phyloP scores from a whole-genome alignment of 371 early-diverging fungal species.

The Thermomucor indicae-seudaticae region DNA sequence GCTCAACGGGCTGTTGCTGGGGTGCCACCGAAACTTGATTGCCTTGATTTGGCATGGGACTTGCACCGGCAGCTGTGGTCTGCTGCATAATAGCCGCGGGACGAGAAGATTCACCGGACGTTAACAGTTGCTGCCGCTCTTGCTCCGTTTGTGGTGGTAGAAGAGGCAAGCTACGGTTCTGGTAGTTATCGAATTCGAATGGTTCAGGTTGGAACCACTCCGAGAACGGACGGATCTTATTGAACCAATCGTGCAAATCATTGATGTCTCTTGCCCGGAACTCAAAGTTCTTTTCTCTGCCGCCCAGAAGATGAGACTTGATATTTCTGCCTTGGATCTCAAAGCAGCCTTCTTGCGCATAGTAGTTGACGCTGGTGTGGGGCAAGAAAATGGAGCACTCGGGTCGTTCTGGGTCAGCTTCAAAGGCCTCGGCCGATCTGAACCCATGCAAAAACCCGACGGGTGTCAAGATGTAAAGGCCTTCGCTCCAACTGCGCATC shows the following conservation, averaged over 20 bases:
- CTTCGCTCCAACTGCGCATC: constrained; percentile 27
- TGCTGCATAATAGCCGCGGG: no score
- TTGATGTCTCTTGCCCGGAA: constrained; percentile 12
- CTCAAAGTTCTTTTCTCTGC: constrained; percentile 16
- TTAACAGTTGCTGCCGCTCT: not conserved
- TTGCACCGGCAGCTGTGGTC: no score
- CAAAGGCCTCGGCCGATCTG: constrained; percentile 29
- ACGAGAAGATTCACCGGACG: no score
- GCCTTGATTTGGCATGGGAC: no score
- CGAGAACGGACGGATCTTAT: constrained; percentile 6
- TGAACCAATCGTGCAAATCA: constrained; percentile 22
- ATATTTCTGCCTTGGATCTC: constrained; percentile 23
- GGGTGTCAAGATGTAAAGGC: constrained; percentile 39
- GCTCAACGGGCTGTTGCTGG: no score
- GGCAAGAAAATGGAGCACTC: constrained; percentile 33
- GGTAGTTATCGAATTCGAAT: not conserved
- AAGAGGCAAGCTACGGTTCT: not conserved
- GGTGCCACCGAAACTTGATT: no score
- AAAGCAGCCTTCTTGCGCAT: constrained; percentile 14
- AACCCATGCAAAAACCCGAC: constrained; percentile 48
- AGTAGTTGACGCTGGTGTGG: constrained; percentile 11
- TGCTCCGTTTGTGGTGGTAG: not conserved
- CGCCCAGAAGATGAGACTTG: constrained; percentile 12
- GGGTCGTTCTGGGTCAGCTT: constrained; percentile 27
- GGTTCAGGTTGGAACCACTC: constrained; percentile 15